Percentiles rank a stretch among this genome's conserved stretches.
phyloP scores from a whole-genome alignment of 768 basidiomycete species.

The Boletus vinaceobasis region DNA sequence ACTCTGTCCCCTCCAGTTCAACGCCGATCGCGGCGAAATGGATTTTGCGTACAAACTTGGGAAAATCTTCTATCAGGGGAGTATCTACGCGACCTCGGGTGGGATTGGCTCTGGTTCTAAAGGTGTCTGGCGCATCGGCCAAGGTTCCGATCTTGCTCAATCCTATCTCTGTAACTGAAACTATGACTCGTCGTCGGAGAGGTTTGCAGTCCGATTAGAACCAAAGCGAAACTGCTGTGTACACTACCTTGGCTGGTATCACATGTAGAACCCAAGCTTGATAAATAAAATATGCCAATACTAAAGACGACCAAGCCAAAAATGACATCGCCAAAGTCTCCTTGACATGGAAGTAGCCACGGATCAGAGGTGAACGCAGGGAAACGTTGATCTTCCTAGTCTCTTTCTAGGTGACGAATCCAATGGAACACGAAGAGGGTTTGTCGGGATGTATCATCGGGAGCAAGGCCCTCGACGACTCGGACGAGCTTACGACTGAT shows the following conservation, averaged over 20 bases:
- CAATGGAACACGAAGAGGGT: constrained; percentile 65
- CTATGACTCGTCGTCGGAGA: no score
- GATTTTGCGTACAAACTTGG: constrained; percentile 90
- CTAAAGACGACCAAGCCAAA: constrained; percentile 33
- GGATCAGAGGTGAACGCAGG: constrained; percentile 48
- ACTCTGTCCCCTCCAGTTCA: constrained; percentile 57
- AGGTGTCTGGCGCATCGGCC: constrained; percentile 85
- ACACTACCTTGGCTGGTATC: no score
- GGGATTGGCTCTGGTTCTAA: constrained; percentile 87
- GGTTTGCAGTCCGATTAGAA: no score
- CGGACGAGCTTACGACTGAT: constrained; percentile 55
- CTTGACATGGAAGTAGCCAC: constrained; percentile 53
- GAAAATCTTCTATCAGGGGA: constrained; percentile 94
- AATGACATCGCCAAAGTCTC: constrained; percentile 45
- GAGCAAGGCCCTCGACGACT: constrained; percentile 53
- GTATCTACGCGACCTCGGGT: constrained; percentile 75
- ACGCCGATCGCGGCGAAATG: constrained; percentile 87
- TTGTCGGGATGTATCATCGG: constrained; percentile 55
- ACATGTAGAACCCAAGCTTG: constrained; percentile 26
- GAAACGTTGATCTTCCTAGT: constrained; percentile 51
- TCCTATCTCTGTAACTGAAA: constrained; percentile 81
- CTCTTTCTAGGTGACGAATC: constrained; percentile 41
- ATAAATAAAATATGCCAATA: constrained; percentile 31
- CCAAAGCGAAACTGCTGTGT: no score
- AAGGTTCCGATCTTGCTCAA: constrained; percentile 71